These are phyloP conservation scores for Ganoderma boninense DNA, from an alignment of 1,284 basidiomycete species.

Conservation along the genomic window DNA sequence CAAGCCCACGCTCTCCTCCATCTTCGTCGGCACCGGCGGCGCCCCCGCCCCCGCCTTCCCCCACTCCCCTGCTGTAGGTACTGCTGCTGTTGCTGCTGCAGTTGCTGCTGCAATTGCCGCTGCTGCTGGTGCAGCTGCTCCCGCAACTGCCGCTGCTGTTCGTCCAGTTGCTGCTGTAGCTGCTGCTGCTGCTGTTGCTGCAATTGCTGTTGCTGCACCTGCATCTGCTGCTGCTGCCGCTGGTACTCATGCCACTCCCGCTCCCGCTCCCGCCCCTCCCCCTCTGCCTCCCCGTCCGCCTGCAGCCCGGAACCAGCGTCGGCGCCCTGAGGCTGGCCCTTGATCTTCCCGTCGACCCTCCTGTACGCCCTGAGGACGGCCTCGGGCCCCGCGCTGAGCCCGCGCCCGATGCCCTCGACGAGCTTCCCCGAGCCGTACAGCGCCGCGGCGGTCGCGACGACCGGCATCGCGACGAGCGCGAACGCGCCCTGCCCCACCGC, in stretches of 20 bases:
- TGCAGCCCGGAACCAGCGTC: neutral
- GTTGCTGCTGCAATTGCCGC: neutral
- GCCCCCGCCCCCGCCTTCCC: neutral
- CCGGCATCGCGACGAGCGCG: slow-evolving; percentile 16
- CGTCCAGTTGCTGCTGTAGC: too few species aligned
- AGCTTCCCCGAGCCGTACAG: slow-evolving; percentile 18
- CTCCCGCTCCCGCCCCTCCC: neutral
- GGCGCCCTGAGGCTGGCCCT: neutral
- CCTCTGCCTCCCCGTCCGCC: neutral
- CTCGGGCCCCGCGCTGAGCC: slow-evolving; percentile 15
- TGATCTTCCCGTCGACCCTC: neutral
- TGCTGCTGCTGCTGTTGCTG: neutral
- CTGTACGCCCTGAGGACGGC: slow-evolving; percentile 2
- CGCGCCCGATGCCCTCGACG: slow-evolving; percentile 19
- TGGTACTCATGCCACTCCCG: neutral
- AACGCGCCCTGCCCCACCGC: slow-evolving; percentile 19
- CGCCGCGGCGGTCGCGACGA: slow-evolving; percentile 12
- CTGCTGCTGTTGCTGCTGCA: neutral
- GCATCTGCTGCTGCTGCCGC: neutral
- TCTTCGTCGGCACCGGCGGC: neutral
- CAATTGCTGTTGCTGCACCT: neutral
- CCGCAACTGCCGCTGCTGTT: neutral
- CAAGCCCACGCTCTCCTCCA: neutral
- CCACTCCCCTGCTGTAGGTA: neutral
- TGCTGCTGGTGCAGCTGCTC: neutral